Conservation (phyloP, 495 filamentous ascomycete species). For the Astrocystis sublimbata region DNA sequence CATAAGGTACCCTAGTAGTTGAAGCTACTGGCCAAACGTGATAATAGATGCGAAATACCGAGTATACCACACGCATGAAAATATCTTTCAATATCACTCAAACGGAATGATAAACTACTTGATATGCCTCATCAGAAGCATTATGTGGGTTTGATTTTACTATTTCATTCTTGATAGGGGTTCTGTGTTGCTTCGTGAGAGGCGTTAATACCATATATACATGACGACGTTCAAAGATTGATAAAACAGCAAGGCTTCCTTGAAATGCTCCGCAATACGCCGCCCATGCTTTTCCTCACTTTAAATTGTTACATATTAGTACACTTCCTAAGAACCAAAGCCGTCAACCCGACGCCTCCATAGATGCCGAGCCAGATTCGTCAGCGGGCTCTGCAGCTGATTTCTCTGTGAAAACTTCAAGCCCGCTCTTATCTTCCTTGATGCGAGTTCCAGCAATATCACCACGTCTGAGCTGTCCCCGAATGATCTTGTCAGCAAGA, state of each 20-base stretch:
- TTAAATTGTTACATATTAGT: neutral
- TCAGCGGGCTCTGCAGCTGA: neutral
- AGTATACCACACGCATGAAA: too few relatives aligned
- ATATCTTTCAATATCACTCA: too few relatives aligned
- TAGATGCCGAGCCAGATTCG: neutral
- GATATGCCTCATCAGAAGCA: too few relatives aligned
- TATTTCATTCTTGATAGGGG: neutral
- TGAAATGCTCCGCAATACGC: neutral
- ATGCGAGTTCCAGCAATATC: conserved; percentile 70
- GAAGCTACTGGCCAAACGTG: too few relatives aligned
- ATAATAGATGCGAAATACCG: too few relatives aligned
- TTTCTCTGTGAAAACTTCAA: conserved; percentile 42
- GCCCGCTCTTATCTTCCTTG: conserved; percentile 52
- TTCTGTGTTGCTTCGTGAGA: too few relatives aligned
- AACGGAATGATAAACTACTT: too few relatives aligned
- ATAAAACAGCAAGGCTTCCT: neutral
- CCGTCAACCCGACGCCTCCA: neutral
- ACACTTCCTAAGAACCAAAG: neutral
- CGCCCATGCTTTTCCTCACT: conserved; percentile 1
- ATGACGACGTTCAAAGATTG: neutral
- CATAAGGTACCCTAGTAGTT: too few relatives aligned
- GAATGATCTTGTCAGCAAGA: conserved; percentile 87
- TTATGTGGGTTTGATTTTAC: neutral
- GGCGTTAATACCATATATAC: neutral
- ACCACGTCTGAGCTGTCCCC: conserved; percentile 75